Base-by-base conservation (phyloP, 2,329 filamentous ascomycete species). In the Cordyceps cateniannulata region DNA sequence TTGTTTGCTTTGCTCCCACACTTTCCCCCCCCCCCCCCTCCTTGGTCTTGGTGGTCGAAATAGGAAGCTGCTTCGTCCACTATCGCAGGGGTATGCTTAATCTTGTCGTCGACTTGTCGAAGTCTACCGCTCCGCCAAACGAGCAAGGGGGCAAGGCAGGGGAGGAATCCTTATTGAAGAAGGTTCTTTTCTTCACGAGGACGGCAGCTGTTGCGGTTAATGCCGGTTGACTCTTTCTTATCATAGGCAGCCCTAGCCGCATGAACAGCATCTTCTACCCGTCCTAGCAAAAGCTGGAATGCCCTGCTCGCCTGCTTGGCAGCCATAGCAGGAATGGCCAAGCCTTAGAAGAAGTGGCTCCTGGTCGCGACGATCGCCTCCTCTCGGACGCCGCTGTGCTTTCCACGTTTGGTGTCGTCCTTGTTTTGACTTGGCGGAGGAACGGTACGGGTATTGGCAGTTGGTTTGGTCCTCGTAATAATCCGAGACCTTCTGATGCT, bases 11-110 rank as follows among this genome's bases (percentile, higher is more conserved):
- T 40, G 16, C 35, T 20, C 5, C 18, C 14, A 20, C 40, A 20
- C 20, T 20, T 16, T 9, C 38, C 44, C 29, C 27, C n/a, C n/a
- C n/a, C n/a, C n/a, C n/a, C n/a, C n/a, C n/a, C n/a, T n/a, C n/a
- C n/a, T n/a, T n/a, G n/a, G n/a, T n/a, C 9, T 32, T 14, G 3
- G 16, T 24, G 12, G 25, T 51, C 56, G 48, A 59, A 59, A 51
- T 44, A 59, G 56, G 56, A 59, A 59, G 47, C 56, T 59, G 56
- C 47, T 45, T 51, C 24, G 32, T 7, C 55, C 20, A 44, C 42
- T 45, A 56, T 56, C 38, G n/a, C 53, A 47, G 40, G 53, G 53
- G 35, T 44, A 22, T 10, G 42, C 18, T 22, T 22, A 10, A 45
- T 20, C 7, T 10, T 22, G n/a, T 22, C 12, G n/a, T 45, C n/a